Percentiles rank a stretch among this genome's conserved stretches.
phyloP scores from a whole-genome alignment of 1,284 basidiomycete species.

The Ganoderma resinaceum region DNA sequence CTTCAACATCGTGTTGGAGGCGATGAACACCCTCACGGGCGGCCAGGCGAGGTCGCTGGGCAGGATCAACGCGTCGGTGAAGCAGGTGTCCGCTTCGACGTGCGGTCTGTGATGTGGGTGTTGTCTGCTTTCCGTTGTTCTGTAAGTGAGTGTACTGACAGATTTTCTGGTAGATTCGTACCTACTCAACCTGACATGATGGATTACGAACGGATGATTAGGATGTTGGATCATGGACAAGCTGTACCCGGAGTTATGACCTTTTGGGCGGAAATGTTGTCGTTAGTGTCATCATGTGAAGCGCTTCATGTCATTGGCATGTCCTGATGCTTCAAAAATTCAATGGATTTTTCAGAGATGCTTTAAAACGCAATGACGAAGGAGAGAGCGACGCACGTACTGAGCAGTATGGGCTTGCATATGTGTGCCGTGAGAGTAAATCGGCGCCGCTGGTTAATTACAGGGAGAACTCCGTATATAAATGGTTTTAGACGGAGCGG shows the following conservation, averaged over 20 bases:
- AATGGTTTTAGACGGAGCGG: too few relatives aligned
- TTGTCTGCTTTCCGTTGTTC: background rate
- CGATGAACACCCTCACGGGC: slow-evolving; percentile 41
- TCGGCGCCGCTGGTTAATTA: too few relatives aligned
- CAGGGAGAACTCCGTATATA: too few relatives aligned
- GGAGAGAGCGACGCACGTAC: too few relatives aligned
- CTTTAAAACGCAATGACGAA: too few relatives aligned
- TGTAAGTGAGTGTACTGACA: background rate
- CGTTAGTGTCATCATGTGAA: background rate
- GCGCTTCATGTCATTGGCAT: background rate
- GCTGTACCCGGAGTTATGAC: background rate
- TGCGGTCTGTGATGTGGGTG: slow-evolving; percentile 37
- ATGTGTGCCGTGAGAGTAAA: too few relatives aligned
- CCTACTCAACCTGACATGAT: background rate
- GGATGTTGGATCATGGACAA: background rate
- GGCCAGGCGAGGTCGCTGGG: slow-evolving; percentile 36
- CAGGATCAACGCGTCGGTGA: slow-evolving; percentile 34
- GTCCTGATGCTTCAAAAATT: background rate
- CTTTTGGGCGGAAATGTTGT: background rate
- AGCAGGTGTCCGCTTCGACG: slow-evolving; percentile 33
- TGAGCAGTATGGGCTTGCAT: too few relatives aligned
- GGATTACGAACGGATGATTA: background rate
- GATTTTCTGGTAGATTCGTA: background rate
- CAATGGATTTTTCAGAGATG: too few relatives aligned
- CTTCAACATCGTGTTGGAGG: slow-evolving; percentile 47